phyloP scores from a whole-genome alignment of 2,329 filamentous ascomycete genomes.

The Paecilomyces fulvus region DNA sequence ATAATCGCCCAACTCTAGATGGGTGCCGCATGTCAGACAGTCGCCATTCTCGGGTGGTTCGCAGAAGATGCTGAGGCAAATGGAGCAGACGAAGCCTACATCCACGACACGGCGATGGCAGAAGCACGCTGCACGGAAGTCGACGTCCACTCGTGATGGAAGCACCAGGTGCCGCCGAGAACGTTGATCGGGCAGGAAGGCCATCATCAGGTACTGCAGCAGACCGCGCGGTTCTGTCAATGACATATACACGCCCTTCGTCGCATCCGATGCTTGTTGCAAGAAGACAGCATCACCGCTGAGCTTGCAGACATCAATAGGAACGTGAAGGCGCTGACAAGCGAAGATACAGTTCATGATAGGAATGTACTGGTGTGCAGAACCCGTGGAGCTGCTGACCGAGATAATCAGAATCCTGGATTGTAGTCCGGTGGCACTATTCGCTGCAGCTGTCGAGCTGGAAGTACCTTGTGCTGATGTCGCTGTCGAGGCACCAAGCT shows the following conservation, averaged over 20 bases:
- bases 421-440: constrained; percentile 45
- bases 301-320: constrained; percentile 85
- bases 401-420: constrained; percentile 83
- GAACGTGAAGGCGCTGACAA: constrained; percentile 76
- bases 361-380: constrained; percentile 86
- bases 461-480: constrained; percentile 5
- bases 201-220: constrained; percentile 90
- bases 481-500: constrained; percentile 28
- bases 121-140: constrained; percentile 97
- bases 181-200: constrained; percentile 66
- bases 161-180: constrained; percentile 59
- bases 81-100: constrained; percentile 88
- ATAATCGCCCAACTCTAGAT: constrained; percentile 66
- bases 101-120: constrained; percentile 89
- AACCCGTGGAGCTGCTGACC: constrained; percentile 79
- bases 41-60: constrained; percentile 53
- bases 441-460: constrained; percentile 23
- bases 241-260: constrained; percentile 61
- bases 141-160: constrained; percentile 76
- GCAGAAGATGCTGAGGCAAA: constrained; percentile 93
- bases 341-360: constrained; percentile 99
- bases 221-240: constrained; percentile 59
- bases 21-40: constrained; percentile 77
- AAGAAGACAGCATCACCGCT: constrained; percentile 82
- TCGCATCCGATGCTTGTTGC: constrained; percentile 77